These are phyloP conservation scores for Moesziomyces antarcticus DNA, from an alignment of 1,284 basidiomycete genomes.

Conservation along the genomic window DNA sequence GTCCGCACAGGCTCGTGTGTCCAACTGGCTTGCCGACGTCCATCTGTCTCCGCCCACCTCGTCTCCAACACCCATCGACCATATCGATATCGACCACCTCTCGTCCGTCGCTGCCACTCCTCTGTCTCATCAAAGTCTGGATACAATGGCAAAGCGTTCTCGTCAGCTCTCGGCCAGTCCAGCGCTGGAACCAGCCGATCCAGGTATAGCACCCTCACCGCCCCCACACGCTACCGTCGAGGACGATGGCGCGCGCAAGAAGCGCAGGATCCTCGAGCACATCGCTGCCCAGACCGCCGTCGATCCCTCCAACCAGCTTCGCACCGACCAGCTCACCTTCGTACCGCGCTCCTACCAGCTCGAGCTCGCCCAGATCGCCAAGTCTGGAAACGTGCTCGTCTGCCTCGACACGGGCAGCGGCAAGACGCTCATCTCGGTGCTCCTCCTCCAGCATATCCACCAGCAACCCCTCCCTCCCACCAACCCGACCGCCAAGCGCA, in stretches of 20 bases:
- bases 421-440: constrained; percentile 58
- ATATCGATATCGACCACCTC: too few species aligned
- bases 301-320: constrained; percentile 22
- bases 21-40: too few species aligned
- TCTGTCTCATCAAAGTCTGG: neutral
- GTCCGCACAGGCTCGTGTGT: too few species aligned
- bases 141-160: constrained; percentile 21
- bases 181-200: neutral
- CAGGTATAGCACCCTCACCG: neutral
- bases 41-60: too few species aligned
- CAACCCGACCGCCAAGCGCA: neutral
- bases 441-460: constrained; percentile 50
- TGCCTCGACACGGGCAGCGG: constrained; percentile 59
- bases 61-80: too few species aligned
- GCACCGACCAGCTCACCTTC: constrained; percentile 27
- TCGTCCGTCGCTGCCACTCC: neutral
- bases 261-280: constrained; percentile 15
- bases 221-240: neutral
- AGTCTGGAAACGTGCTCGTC: constrained; percentile 47
- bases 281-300: constrained; percentile 27
- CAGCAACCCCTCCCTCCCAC: constrained; percentile 1
- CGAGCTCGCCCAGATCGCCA: constrained; percentile 36
- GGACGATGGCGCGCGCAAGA: constrained; percentile 6
- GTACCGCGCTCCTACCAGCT: constrained; percentile 38
- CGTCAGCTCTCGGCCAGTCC: neutral